These are phyloP conservation scores for Phenoliferia sp. DNA, from an alignment of 1,284 basidiomycete genomes.

Conservation along the genomic window DNA sequence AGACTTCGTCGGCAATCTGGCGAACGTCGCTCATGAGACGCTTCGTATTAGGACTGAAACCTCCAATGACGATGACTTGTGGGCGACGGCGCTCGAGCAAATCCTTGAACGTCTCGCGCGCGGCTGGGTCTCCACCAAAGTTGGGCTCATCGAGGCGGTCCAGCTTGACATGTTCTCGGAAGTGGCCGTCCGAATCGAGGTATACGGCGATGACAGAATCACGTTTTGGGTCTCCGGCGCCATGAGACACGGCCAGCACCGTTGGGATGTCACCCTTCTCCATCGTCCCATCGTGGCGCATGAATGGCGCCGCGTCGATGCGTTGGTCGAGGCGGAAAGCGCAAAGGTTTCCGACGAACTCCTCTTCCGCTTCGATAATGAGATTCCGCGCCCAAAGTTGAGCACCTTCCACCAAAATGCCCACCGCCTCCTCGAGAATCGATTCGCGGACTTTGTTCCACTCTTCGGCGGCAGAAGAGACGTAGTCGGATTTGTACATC, in stretches of 20 bases:
- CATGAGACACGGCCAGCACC: slow-evolving; percentile 90
- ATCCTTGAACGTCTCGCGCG: slow-evolving; percentile 65
- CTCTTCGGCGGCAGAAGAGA: slow-evolving; percentile 74
- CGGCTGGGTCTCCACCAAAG: slow-evolving; percentile 55
- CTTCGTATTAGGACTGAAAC: slow-evolving; percentile 45
- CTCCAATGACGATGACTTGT: slow-evolving; percentile 83
- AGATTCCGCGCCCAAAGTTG: slow-evolving; percentile 85
- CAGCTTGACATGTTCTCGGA: slow-evolving; percentile 80
- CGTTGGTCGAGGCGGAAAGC: slow-evolving; percentile 58
- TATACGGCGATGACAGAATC: slow-evolving; percentile 83
- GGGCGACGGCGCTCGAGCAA: slow-evolving; percentile 76
- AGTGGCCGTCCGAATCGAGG: slow-evolving; percentile 79
- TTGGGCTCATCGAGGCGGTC: slow-evolving; percentile 64
- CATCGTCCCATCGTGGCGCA: slow-evolving; percentile 28
- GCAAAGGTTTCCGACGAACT: slow-evolving; percentile 65
- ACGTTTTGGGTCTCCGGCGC: slow-evolving; percentile 84
- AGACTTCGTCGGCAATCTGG: slow-evolving; percentile 57
- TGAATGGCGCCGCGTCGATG: slow-evolving; percentile 31
- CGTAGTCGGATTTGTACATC: slow-evolving; percentile 79
- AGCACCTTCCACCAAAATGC: slow-evolving; percentile 74
- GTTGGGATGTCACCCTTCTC: slow-evolving; percentile 43
- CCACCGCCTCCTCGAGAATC: slow-evolving; percentile 71
- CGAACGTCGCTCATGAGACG: slow-evolving; percentile 41
- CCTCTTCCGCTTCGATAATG: slow-evolving; percentile 85
- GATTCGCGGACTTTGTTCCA: slow-evolving; percentile 88